phyloP scores from a whole-genome alignment of 2,329 filamentous ascomycete species.

The Alternaria rosae region DNA sequence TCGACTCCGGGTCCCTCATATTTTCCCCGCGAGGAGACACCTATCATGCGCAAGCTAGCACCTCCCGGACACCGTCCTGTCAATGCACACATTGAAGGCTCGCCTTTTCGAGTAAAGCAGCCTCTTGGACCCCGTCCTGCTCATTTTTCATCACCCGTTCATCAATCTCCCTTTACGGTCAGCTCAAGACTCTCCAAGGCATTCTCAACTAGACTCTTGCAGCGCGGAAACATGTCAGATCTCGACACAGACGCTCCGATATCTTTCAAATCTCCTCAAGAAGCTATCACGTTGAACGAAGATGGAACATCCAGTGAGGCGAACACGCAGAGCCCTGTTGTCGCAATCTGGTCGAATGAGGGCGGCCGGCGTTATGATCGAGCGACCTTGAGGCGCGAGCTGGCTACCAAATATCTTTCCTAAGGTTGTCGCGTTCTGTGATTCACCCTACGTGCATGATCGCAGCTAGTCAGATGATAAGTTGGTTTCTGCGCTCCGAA shows the following conservation, averaged over 20 bases:
- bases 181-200: not conserved
- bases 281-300: not conserved
- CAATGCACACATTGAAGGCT: not conserved
- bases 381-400: not conserved
- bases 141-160: not conserved
- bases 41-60: slow-evolving; percentile 1
- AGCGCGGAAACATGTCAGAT: not conserved
- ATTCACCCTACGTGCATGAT: not conserved
- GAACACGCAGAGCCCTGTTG: not conserved
- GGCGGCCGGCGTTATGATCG: not conserved
- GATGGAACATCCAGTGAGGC: not conserved
- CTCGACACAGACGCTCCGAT: not conserved
- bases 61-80: not conserved
- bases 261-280: not conserved
- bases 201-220: not conserved
- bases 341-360: not conserved
- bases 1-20: not conserved
- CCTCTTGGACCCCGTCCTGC: not conserved
- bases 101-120: not conserved
- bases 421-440: not conserved
- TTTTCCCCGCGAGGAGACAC: not conserved
- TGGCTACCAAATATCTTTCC: not conserved
- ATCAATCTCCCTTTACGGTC: not conserved
- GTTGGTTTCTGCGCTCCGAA: too few relatives aligned
- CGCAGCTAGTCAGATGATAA: not conserved